A percentile compares a stretch with the other conserved stretches of the same genome.
Conservation (phyloP, 305 asterid genomes). For the Plantago coronopus region DNA sequence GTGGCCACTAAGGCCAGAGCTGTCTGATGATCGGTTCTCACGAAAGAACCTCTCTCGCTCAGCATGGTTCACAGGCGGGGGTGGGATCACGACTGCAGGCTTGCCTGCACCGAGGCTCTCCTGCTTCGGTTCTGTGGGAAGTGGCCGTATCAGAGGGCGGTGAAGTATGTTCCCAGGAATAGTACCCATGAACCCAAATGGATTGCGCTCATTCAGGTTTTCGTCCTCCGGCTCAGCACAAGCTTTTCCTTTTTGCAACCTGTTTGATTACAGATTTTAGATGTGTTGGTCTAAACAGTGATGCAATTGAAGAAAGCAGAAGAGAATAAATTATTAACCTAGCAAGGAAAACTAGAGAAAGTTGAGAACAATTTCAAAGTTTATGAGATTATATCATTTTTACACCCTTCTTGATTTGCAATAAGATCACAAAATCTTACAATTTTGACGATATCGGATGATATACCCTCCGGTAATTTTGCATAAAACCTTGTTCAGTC, state of each 20-base stretch:
- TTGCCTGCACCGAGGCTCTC: conserved; percentile 34
- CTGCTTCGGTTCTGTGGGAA: conserved; percentile 44
- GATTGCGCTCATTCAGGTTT: conserved; percentile 35
- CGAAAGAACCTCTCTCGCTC: conserved; percentile 89
- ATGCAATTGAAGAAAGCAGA: not conserved
- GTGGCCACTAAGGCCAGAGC: conserved; percentile 47
- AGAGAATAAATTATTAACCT: not conserved
- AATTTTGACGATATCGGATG: too few species aligned
- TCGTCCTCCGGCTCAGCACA: conserved; percentile 63
- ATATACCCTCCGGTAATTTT: too few species aligned
- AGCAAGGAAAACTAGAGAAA: too few species aligned
- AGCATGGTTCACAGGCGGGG: conserved; percentile 84
- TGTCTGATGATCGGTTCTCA: conserved; percentile 56
- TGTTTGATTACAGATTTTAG: conserved; percentile 24
- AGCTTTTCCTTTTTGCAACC: conserved; percentile 94
- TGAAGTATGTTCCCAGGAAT: conserved; percentile 56
- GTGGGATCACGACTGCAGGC: conserved; percentile 60
- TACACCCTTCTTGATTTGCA: too few species aligned
- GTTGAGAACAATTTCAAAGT: too few species aligned
- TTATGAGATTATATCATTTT: too few species aligned
- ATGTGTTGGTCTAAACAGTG: conserved; percentile 1
- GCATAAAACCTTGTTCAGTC: too few species aligned
- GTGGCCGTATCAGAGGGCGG: conserved; percentile 77
- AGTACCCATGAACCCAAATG: conserved; percentile 53
- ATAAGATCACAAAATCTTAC: too few species aligned